Evolutionary conservation across 495 filamentous ascomycete species (phyloP).

Genomic region (Talaromyces borbonicus): DNA sequence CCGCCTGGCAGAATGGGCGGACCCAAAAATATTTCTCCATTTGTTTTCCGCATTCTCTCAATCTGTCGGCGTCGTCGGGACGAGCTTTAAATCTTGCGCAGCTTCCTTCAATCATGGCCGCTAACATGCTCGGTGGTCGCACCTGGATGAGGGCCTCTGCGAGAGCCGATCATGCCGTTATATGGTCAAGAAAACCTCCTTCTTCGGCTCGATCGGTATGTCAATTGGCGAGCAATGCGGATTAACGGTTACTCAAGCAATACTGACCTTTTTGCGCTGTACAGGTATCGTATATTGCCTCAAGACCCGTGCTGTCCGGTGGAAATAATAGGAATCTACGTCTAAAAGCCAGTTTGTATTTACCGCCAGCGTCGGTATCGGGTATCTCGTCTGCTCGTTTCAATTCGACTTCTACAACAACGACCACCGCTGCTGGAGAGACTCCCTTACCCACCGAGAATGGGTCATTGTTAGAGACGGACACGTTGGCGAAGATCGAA

Average conservation of each 20-base stretch:
- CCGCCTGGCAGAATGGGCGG: slow-evolving; percentile 5
- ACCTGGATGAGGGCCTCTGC: not conserved
- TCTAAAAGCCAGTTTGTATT: slow-evolving; percentile 3
- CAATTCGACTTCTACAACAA: slow-evolving; percentile 37
- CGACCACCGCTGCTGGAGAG: not conserved
- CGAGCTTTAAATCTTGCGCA: not conserved
- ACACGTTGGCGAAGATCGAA: slow-evolving; percentile 31
- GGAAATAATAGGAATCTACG: not conserved
- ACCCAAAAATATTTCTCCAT: slow-evolving; percentile 8
- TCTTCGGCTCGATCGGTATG: slow-evolving; percentile 6
- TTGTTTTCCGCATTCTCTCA: not conserved
- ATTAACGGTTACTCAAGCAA: not conserved
- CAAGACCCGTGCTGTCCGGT: not conserved
- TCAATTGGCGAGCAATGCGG: not conserved
- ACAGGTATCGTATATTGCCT: slow-evolving; percentile 5
- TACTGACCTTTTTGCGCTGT: slow-evolving; percentile 1
- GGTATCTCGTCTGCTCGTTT: slow-evolving; percentile 21
- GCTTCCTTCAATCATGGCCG: slow-evolving; percentile 1
- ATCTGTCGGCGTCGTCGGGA: too few species aligned
- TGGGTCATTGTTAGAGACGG: slow-evolving; percentile 15
- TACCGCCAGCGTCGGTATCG: not conserved
- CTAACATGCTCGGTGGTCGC: slow-evolving; percentile 4
- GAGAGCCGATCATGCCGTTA: not conserved
- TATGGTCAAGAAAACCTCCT: not conserved
- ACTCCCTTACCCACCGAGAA: slow-evolving; percentile 7